Base-by-base conservation (phyloP, 306 rosid genomes). In the Aeschynomene evenia region DNA sequence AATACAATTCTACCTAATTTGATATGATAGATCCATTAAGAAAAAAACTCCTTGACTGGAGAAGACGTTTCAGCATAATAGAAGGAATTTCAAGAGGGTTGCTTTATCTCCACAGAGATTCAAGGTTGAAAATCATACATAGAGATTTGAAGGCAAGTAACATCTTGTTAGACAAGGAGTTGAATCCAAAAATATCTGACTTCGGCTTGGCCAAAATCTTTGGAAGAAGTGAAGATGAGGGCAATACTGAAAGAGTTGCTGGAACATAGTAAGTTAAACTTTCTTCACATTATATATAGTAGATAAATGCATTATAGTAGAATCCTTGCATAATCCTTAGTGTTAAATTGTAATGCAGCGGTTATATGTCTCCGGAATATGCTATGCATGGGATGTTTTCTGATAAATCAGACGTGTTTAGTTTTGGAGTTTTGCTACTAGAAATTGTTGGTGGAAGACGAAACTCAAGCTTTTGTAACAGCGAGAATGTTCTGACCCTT, bases 281-380 rank as follows among this genome's bases (percentile, higher is more conserved):
- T 29, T 28, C 19, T 9, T 69, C 3, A n/a, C n/a, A n/a, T n/a
- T n/a, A n/a, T n/a, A n/a, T n/a, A n/a, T n/a, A n/a, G n/a, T n/a
- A n/a, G n/a, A n/a, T n/a, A n/a, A n/a, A n/a, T n/a, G n/a, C n/a
- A n/a, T n/a, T n/a, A n/a, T n/a, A n/a, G n/a, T n/a, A n/a, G n/a
- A n/a, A n/a, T n/a, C 5, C 0, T 31, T 31, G 5, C 8, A 31
- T 31, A 31, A 31, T 31, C 5, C 5, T 31, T 31, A 0, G 5
- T 19, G 4, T 45, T 43, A 29, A 10, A 23, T n/a, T 54, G 61
- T 2, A 52, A 59, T 67, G 61, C 36, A 79, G 73, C 37, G 80
- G 83, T 0, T 79, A 74, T 48, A 68, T 74, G 73, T 62, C 80
- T 0, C 80, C 80, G 1, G 73, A 79, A 40, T 79, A 79, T 63